Evolutionary conservation across 345 rosid species (phyloP), one percentile per base, ranked within the genome.

Genomic region (Citrus mangshanensis): DNA sequence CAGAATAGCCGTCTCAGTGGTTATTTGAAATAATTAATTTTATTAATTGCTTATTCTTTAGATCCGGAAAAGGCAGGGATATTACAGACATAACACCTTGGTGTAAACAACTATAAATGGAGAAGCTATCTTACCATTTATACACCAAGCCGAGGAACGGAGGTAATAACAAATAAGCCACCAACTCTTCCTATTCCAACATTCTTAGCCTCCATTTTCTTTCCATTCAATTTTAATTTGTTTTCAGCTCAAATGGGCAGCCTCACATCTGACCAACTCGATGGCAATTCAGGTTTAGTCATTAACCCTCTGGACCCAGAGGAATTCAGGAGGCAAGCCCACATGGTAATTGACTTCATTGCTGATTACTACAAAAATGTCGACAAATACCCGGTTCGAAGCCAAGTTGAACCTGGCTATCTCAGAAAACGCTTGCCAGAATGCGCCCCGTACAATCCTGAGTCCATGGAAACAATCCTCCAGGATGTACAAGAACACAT

Each of bases 291-390:
- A 21, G 1, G 38, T 28, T 56, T 69, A 13, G 6, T 7, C 35
- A 37, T 74, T 30, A 84, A 72, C 55, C 80, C 86, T 4, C 70
- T 89, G 9, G 73, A 86, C 42, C 67, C 77, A 2, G 85, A 86
- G 16, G 90, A 87, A 55, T 77, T 89, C 62, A 80, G 81, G 63
- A 80, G 79, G 40, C 92, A 86, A 78, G 90, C 78, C 6, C 82
- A 81, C 81, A 54, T 80, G 80, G 69, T 83, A 19, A 70, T 89
- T 0, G 88, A 46, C 51, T 46, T 46, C 18, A 46, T 46, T 46
- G 51, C 51, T 4, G 51, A 46, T 46, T 46, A 46, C 69, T 86
- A 86, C 69, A 54, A 72, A 35, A 83, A 67, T 34, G 78, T 84
- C 9, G 90, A 86, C 76, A 80, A 83, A 59, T 70, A 79, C 74